phyloP scores from a whole-genome alignment of 1,284 basidiomycete genomes.

The Microbotryum scabiosae region DNA sequence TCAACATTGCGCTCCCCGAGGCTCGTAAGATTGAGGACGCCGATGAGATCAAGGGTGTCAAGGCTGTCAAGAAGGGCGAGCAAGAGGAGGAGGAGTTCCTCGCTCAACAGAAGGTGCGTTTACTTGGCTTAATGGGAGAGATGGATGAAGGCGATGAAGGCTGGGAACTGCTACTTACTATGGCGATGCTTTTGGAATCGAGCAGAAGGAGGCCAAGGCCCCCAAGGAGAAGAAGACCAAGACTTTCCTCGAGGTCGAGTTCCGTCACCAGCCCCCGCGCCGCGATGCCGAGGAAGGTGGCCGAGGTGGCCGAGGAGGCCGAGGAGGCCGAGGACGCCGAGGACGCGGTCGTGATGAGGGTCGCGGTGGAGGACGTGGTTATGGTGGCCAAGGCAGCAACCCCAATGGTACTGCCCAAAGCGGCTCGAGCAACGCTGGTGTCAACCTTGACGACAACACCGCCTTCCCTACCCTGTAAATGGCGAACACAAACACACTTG shows the following conservation, averaged over 20 bases:
- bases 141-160: neutral
- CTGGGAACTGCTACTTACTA: neutral
- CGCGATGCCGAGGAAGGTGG: constrained; percentile 11
- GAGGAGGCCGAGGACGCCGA: constrained; percentile 20
- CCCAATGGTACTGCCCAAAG: constrained; percentile 4
- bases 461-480: constrained; percentile 27
- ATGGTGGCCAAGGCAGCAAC: constrained; percentile 9
- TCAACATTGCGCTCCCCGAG: constrained; percentile 25
- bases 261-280: constrained; percentile 16
- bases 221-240: constrained; percentile 34
- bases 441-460: constrained; percentile 21
- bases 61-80: constrained; percentile 26
- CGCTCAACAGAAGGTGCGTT: constrained; percentile 20
- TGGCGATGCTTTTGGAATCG: neutral
- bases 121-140: neutral
- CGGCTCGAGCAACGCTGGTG: constrained; percentile 2
- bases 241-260: constrained; percentile 34
- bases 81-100: constrained; percentile 24
- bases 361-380: constrained; percentile 27
- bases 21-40: constrained; percentile 34
- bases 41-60: constrained; percentile 23
- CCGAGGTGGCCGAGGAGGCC: constrained; percentile 21
- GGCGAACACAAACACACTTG: too few species aligned
- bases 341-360: constrained; percentile 24
- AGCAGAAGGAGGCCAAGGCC: constrained; percentile 29